Evolutionary conservation across 2,329 filamentous ascomycete genomes (phyloP), one percentile per base, ranked within the genome.

Genomic region (Claviceps citrina): DNA sequence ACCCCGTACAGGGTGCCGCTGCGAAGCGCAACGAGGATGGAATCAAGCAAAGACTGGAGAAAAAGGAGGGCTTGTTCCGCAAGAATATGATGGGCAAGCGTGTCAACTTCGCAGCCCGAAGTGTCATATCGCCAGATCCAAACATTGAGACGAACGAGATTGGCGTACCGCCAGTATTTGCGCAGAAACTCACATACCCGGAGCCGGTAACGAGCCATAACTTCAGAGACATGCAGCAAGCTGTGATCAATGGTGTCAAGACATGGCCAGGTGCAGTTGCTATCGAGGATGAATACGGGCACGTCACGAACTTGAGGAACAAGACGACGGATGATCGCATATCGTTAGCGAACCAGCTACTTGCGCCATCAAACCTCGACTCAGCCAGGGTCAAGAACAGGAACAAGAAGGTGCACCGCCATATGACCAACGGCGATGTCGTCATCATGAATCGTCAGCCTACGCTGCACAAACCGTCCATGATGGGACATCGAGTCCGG

Each of bases 71-170:
- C 48, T 70, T 98, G 24, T 98, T 98, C 68, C 74, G 91, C 52
- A 96, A 94, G 68, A 95, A 98, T 62, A 96, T 98, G 91, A 98
- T 98, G 91, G 91, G 91, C 45, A 98, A 98, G 69, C 86, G 91
- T 67, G 91, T 98, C 64, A 96, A 98, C 60, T 96, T 91, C 58
- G 91, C 91, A 37, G 91, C 91, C 28, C 81, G 91, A 58, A 93
- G 84, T 71, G 91, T 98, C 58, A 98, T 98, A 51, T 96, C 89
- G 8, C 91, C 91, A 0, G 91, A 98, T 56, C 91, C 91, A 3
- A 98, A 96, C 55, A 94, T 98, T 53, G 91, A 98, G 60, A 96
- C 91, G 15, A 96, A 94, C 59, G 91, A 98, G 62, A 96, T 98
- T 49, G 91, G 91, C 58, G 89, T 98, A 3, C 91, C 91, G 15